Percentiles rank a stretch among this genome's conserved stretches.
Evolutionary conservation across 2,329 filamentous ascomycete genomes (phyloP).

Genomic region (Fusarium tupiense): DNA sequence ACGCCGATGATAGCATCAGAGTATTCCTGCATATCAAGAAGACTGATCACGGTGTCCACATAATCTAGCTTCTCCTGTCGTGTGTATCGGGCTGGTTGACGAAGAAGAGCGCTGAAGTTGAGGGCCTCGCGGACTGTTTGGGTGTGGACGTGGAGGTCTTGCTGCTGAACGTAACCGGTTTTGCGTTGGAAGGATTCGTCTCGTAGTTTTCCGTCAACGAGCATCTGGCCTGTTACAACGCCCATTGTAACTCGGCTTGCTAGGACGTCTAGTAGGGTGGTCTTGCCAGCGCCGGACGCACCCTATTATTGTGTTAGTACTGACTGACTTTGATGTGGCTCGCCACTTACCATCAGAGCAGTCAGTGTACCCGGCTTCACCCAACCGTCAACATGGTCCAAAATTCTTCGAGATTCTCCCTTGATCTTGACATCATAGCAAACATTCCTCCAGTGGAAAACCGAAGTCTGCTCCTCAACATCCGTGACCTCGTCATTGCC

Average conservation of each 20-base stretch:
- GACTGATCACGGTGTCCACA: conserved; percentile 77
- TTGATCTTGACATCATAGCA: conserved; percentile 77
- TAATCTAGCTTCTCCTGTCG: conserved; percentile 80
- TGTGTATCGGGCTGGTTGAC: conserved; percentile 76
- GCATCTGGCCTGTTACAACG: conserved; percentile 82
- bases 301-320: conserved; percentile 79
- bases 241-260: conserved; percentile 86
- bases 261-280: conserved; percentile 83
- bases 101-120: conserved; percentile 81
- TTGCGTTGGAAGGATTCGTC: conserved; percentile 86
- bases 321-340: conserved; percentile 82
- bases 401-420: conserved; percentile 70
- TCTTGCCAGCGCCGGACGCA: conserved; percentile 87
- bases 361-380: conserved; percentile 79
- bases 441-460: conserved; percentile 77
- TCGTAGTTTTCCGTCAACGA: conserved; percentile 67
- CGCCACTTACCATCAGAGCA: conserved; percentile 70
- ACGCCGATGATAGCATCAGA: conserved; percentile 70
- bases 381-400: conserved; percentile 77
- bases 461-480: conserved; percentile 37
- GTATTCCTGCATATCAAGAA: conserved; percentile 71
- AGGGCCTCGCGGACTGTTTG: conserved; percentile 86
- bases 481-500: conserved; percentile 3
- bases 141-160: conserved; percentile 84
- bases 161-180: conserved; percentile 88